Conservation (phyloP, 2,329 filamentous ascomycete genomes). For the Talaromyces sp. region DNA sequence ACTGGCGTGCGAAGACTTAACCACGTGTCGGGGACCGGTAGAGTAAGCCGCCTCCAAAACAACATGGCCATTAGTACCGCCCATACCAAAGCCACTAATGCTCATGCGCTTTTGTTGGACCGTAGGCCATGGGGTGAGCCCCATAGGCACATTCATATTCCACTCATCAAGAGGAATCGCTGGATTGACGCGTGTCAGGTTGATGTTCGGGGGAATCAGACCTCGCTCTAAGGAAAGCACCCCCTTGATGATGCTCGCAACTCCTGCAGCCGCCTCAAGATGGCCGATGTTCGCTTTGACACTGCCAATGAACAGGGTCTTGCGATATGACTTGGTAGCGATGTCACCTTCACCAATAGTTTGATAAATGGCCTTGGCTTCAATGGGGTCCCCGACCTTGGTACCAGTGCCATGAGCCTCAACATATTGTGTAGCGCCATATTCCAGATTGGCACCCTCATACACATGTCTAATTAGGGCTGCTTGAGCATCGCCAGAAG, state of each 20-base stretch:
- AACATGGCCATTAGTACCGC: conserved; percentile 47
- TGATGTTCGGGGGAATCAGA: background rate
- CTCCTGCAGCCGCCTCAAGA: background rate
- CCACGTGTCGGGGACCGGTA: no score
- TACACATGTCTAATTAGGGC: conserved; percentile 41
- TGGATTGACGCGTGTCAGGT: background rate
- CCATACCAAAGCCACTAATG: conserved; percentile 39
- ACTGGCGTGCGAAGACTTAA: no score
- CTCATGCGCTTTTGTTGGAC: background rate
- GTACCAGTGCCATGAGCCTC: conserved; percentile 63
- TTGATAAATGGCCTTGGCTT: conserved; percentile 53
- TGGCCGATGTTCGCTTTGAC: background rate
- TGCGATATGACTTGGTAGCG: background rate
- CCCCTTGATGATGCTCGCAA: background rate
- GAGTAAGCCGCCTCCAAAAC: no score
- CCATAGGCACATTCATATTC: background rate
- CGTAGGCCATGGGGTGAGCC: background rate
- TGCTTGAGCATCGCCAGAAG: conserved; percentile 36
- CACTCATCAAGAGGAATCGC: background rate
- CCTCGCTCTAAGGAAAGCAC: background rate
- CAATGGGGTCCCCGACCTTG: conserved; percentile 59
- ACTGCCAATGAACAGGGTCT: background rate
- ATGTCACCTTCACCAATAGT: conserved; percentile 24
- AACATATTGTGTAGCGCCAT: conserved; percentile 27
- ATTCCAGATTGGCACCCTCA: conserved; percentile 36